Evolutionary conservation across 306 rosid species (phyloP).

Genomic region (Lathyrus sativus): DNA sequence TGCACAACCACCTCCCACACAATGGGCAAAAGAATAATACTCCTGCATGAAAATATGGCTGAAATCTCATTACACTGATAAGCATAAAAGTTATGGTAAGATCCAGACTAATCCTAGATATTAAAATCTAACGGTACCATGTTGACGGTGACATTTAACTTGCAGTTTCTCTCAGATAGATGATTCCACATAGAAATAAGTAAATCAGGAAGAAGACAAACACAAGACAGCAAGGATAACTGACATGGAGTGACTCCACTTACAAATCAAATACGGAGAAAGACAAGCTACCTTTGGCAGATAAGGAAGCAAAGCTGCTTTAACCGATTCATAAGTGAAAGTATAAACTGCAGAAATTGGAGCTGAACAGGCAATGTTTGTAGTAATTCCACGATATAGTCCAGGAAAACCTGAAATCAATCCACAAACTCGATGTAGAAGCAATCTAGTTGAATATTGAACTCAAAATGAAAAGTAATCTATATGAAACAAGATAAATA

Average conservation of each 20-base stretch:
- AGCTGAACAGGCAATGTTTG: conserved; percentile 86
- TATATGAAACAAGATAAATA: conserved; percentile 28
- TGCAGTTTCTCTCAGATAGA: conserved; percentile 30
- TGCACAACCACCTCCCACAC: conserved; percentile 91
- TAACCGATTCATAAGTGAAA: conserved; percentile 88
- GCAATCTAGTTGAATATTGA: conserved; percentile 28
- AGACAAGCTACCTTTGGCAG: conserved; percentile 63
- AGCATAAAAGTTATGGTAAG: conserved; percentile 10
- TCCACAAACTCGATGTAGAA: conserved; percentile 34
- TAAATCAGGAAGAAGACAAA: conserved; percentile 25
- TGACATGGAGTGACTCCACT: conserved; percentile 25
- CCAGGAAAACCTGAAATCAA: conserved; percentile 79
- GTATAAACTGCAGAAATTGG: conserved; percentile 94
- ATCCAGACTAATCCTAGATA: conserved; percentile 25
- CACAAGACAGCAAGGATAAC: conserved; percentile 21
- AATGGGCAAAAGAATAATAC: conserved; percentile 75
- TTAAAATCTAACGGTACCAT: conserved; percentile 3
- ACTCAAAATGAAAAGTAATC: conserved; percentile 25
- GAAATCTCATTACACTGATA: conserved; percentile 38
- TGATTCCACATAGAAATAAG: conserved; percentile 14
- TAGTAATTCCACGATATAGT: conserved; percentile 87
- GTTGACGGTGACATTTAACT: conserved; percentile 21
- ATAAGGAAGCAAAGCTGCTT: conserved; percentile 83
- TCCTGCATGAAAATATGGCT: conserved; percentile 60
- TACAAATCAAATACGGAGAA: conserved; percentile 32